These are phyloP conservation scores for Kwoniella shivajii DNA, from an alignment of 1,284 basidiomycete species.

Conservation along the genomic window DNA sequence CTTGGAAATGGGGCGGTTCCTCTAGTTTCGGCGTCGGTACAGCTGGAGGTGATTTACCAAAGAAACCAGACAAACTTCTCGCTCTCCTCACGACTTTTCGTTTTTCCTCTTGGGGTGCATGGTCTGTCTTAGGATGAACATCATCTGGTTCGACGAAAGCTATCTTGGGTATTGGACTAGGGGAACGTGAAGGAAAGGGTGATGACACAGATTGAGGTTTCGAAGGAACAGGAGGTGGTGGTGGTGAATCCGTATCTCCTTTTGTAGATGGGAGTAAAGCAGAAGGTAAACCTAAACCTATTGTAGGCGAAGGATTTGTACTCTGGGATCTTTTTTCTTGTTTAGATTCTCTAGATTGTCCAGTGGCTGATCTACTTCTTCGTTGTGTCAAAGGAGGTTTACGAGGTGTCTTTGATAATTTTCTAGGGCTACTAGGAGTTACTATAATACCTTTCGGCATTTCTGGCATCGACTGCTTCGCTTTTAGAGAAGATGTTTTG, in stretches of 20 bases:
- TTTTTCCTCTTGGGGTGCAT: slow-evolving; percentile 15
- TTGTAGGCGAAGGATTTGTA: slow-evolving; percentile 16
- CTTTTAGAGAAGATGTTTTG: slow-evolving; percentile 1
- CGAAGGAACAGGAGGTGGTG: slow-evolving; percentile 29
- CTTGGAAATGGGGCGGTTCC: slow-evolving; percentile 7
- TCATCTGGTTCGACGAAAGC: slow-evolving; percentile 34
- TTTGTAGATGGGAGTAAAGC: slow-evolving; percentile 10
- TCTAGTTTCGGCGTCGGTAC: not conserved
- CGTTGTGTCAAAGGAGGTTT: slow-evolving; percentile 1
- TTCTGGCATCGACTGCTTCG: not conserved
- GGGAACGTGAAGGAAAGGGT: slow-evolving; percentile 36
- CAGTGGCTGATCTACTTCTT: slow-evolving; percentile 19
- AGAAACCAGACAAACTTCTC: slow-evolving; percentile 46
- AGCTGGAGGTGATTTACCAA: slow-evolving; percentile 23
- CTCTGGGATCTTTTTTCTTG: slow-evolving; percentile 16
- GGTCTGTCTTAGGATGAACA: not conserved
- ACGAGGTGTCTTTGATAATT: slow-evolving; percentile 15
- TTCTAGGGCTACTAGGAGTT: slow-evolving; percentile 43
- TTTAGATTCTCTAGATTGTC: slow-evolving; percentile 7
- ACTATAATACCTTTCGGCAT: slow-evolving; percentile 41
- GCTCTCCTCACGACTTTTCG: slow-evolving; percentile 29
- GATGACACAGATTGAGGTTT: slow-evolving; percentile 44
- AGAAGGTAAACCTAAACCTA: slow-evolving; percentile 46
- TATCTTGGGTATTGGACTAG: slow-evolving; percentile 39
- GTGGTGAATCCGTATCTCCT: slow-evolving; percentile 4